A percentile compares a stretch with the other conserved stretches of the same genome.
Conservation (phyloP, 768 basidiomycete genomes). For the Dictyophora rubrovolvata region DNA sequence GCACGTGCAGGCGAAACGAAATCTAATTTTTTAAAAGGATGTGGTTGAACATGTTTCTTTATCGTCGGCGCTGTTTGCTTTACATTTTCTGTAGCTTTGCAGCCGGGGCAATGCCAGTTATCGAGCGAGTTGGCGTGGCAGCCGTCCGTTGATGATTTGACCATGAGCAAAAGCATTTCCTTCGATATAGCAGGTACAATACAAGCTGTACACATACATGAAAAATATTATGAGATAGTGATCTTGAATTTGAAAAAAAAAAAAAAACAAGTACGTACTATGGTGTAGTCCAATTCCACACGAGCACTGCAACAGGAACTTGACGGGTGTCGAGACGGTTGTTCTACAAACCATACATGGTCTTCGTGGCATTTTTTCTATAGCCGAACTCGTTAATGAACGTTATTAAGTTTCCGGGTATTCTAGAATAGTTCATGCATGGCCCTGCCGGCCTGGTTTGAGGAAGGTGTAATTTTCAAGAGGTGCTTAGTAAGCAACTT, state of each 20-base stretch:
- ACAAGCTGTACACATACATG: neutral
- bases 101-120: conserved; percentile 1
- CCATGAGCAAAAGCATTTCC: neutral
- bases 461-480: neutral
- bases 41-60: too few relatives aligned
- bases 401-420: neutral
- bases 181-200: conserved; percentile 1
- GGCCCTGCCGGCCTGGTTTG: neutral
- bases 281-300: conserved; percentile 4
- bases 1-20: too few relatives aligned
- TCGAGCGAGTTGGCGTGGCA: neutral
- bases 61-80: too few relatives aligned
- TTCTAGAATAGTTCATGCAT: neutral
- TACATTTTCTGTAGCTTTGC: conserved; percentile 13
- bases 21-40: too few relatives aligned
- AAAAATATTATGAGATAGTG: neutral
- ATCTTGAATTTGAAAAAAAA: neutral
- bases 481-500: neutral
- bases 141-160: neutral
- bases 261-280: neutral
- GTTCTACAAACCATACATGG: neutral
- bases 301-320: conserved; percentile 1
- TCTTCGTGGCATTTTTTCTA: neutral
- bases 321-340: neutral
- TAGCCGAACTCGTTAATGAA: neutral